These are phyloP conservation scores for Cyclanthera cordifolia DNA, from an alignment of 306 rosid genomes.

Conservation along the genomic window DNA sequence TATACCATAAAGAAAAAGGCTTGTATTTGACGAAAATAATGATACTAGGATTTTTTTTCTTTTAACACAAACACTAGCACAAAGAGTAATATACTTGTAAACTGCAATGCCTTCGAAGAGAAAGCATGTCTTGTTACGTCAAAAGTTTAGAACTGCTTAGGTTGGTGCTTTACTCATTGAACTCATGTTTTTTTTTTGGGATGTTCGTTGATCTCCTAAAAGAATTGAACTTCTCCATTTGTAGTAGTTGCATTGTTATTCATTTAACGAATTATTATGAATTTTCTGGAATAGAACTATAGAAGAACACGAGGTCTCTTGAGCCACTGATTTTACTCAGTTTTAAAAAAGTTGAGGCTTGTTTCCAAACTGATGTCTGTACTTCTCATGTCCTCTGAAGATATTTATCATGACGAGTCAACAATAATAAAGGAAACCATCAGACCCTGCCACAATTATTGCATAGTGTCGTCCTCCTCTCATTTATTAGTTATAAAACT, in stretches of 20 bases:
- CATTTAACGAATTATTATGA: neutral
- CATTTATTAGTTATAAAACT: neutral
- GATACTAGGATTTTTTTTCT: neutral
- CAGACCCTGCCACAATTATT: neutral
- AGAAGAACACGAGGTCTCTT: constrained; percentile 2
- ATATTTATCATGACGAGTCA: neutral
- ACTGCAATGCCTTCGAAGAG: neutral
- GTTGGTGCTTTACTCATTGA: neutral
- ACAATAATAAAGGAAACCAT: neutral
- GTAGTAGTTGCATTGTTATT: too few species aligned
- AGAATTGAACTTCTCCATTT: neutral
- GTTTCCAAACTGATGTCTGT: constrained; percentile 1
- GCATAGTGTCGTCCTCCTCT: neutral
- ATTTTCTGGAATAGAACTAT: neutral
- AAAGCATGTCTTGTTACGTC: neutral
- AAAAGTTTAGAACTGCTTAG: neutral
- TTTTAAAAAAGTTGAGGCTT: neutral
- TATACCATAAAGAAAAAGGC: neutral
- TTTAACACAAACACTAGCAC: neutral
- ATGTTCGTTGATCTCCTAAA: neutral
- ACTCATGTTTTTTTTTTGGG: neutral
- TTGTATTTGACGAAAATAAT: neutral
- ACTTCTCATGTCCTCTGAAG: neutral
- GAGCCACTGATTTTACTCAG: neutral
- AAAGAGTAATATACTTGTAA: neutral